These are phyloP conservation scores for Septoria linicola DNA, from an alignment of 2,329 filamentous ascomycete genomes.

Conservation along the genomic window DNA sequence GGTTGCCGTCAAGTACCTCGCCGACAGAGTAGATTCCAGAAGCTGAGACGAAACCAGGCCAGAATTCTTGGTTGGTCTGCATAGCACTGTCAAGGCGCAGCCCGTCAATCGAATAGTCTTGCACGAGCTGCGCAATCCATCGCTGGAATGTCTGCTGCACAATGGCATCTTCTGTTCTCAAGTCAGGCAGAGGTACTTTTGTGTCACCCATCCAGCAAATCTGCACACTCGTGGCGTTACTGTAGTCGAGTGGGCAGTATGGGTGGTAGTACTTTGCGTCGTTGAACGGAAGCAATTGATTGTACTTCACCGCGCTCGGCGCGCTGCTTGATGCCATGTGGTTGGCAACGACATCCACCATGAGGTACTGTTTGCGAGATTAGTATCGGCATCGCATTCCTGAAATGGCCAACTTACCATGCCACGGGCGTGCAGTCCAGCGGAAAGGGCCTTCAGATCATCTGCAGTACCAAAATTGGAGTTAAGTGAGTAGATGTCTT, in stretches of 20 bases:
- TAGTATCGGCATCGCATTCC: not conserved
- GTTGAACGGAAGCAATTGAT: constrained; percentile 43
- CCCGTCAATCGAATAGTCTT: constrained; percentile 59
- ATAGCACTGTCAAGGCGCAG: constrained; percentile 33
- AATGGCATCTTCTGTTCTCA: constrained; percentile 53
- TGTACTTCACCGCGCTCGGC: constrained; percentile 33
- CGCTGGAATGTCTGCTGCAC: constrained; percentile 53
- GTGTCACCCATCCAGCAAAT: constrained; percentile 56
- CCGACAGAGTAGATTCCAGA: constrained; percentile 43
- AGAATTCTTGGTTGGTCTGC: constrained; percentile 44
- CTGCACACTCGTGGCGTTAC: constrained; percentile 40
- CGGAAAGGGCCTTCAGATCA: constrained; percentile 46
- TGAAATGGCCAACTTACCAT: constrained; percentile 36
- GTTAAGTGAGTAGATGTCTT: constrained; percentile 39
- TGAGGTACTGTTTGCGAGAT: constrained; percentile 36
- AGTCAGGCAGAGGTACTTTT: constrained; percentile 58
- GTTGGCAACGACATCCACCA: constrained; percentile 52
- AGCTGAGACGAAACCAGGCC: constrained; percentile 37
- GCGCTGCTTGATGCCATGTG: constrained; percentile 40
- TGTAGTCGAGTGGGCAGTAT: constrained; percentile 56
- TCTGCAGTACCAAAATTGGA: constrained; percentile 46
- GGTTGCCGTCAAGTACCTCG: constrained; percentile 44
- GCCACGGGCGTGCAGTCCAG: constrained; percentile 46
- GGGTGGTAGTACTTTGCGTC: constrained; percentile 49
- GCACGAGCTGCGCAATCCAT: constrained; percentile 59